Evolutionary conservation across 2,329 filamentous ascomycete genomes (phyloP).

Genomic region (Beauveria medogensis): DNA sequence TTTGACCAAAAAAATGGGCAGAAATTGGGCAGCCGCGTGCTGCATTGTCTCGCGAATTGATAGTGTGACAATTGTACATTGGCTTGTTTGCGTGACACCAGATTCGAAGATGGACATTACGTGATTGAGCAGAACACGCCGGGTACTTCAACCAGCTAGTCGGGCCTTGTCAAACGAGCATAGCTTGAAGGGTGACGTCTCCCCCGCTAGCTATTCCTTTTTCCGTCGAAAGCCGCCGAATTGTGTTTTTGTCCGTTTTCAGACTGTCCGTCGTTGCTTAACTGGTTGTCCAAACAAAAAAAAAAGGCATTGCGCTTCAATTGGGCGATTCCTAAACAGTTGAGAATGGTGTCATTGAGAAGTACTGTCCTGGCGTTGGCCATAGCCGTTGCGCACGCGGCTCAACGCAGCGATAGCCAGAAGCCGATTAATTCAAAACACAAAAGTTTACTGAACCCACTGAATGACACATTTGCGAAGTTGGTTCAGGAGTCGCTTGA

Average conservation of each 20-base stretch:
- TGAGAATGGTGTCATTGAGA: background rate
- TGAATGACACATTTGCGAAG: slow-evolving; percentile 11
- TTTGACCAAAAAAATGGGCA: background rate
- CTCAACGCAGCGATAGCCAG: background rate
- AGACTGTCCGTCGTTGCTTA: background rate
- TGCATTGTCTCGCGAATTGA: background rate
- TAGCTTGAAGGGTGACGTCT: background rate
- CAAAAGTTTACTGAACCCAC: slow-evolving; percentile 6
- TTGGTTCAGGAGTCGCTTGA: slow-evolving; percentile 15
- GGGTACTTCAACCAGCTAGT: background rate
- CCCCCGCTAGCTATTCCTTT: background rate
- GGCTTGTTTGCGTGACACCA: background rate
- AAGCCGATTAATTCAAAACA: background rate
- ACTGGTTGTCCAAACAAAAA: background rate
- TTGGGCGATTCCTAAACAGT: background rate
- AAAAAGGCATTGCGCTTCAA: background rate
- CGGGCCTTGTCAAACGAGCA: background rate
- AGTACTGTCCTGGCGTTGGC: background rate
- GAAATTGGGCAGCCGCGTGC: background rate
- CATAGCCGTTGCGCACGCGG: background rate
- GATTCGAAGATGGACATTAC: rapidly evolving
- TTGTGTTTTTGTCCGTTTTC: background rate
- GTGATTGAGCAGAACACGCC: background rate
- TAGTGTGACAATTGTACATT: background rate
- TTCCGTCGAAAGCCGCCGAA: background rate